These are phyloP conservation scores for Gonium pectorale DNA, from an alignment of 139 green algal species.

Conservation along the genomic window DNA sequence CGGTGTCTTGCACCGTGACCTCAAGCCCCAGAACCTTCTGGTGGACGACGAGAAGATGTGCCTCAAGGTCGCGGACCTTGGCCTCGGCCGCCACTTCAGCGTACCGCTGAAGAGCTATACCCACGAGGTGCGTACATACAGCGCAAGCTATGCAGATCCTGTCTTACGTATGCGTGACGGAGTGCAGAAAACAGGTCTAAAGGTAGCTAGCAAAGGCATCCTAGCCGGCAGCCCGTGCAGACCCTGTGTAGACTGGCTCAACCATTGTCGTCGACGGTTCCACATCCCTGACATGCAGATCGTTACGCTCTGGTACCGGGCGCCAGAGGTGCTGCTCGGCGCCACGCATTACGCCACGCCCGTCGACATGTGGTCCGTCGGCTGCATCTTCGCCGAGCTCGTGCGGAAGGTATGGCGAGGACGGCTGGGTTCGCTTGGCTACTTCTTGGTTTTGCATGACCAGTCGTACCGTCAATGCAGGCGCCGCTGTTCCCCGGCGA, in stretches of 20 bases:
- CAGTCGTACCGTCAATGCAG: slow-evolving; percentile 52
- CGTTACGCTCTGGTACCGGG: slow-evolving; percentile 98
- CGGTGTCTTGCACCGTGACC: slow-evolving; percentile 96
- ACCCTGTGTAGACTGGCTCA: too few relatives aligned
- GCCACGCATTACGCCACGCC: slow-evolving; percentile 94
- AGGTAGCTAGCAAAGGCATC: too few relatives aligned
- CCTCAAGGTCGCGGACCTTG: slow-evolving; percentile 98
- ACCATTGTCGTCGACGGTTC: too few relatives aligned
- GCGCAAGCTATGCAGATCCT: too few relatives aligned
- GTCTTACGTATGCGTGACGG: too few relatives aligned
- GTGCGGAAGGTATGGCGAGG: slow-evolving; percentile 62
- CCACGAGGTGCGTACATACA: slow-evolving; percentile 96
- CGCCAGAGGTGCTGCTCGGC: slow-evolving; percentile 97
- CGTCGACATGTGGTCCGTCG: slow-evolving; percentile 98
- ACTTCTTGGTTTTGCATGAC: too few relatives aligned
- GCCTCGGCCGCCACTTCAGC: slow-evolving; percentile 94
- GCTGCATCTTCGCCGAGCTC: slow-evolving; percentile 98
- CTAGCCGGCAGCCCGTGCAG: too few relatives aligned
- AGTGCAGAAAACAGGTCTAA: too few relatives aligned
- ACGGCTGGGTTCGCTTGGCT: background rate
- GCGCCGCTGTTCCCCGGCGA: slow-evolving; percentile 90
- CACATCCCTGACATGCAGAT: slow-evolving; percentile 64
- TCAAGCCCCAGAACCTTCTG: slow-evolving; percentile 99
- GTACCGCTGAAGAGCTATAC: slow-evolving; percentile 99
- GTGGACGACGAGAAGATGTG: slow-evolving; percentile 76